A percentile compares a stretch with the other conserved stretches of the same genome.
Conservation (phyloP, 140 eudicot species). For the Flaveria floridana region DNA sequence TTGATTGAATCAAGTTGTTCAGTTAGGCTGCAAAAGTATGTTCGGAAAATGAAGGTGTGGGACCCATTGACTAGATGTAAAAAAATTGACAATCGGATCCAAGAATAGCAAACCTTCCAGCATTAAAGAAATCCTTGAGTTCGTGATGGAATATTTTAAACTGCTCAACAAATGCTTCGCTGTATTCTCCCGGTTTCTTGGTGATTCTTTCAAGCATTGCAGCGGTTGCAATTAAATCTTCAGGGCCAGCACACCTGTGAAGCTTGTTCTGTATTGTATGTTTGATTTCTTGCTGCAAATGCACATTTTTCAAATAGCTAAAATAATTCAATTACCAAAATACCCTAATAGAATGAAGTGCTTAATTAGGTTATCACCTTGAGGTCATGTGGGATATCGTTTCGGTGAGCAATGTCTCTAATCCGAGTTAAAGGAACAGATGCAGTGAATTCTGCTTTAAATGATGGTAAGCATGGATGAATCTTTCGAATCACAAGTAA, state of each 20-base stretch:
- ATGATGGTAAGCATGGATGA: conserved; percentile 94
- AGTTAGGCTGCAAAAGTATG: conserved; percentile 63
- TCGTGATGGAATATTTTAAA: conserved; percentile 90
- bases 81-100: neutral
- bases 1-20: conserved; percentile 84
- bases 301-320: conserved; percentile 21
- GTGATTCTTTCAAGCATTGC: conserved; percentile 93
- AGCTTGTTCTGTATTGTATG: conserved; percentile 99
- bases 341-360: neutral
- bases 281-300: conserved; percentile 87
- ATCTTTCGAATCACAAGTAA: conserved; percentile 84
- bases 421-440: conserved; percentile 93
- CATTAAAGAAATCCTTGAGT: conserved; percentile 95
- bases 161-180: conserved; percentile 83
- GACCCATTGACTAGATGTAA: conserved; percentile 12
- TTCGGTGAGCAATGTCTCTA: conserved; percentile 91
- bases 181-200: conserved; percentile 74
- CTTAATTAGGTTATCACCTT: conserved; percentile 51
- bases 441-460: conserved; percentile 96
- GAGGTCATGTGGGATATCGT: conserved; percentile 92
- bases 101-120: conserved; percentile 67
- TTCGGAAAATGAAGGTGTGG: neutral
- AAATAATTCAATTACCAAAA: neutral
- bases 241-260: conserved; percentile 96
- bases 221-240: conserved; percentile 90